Evolutionary conservation across 2,329 filamentous ascomycete genomes (phyloP).

Genomic region (Penicillium fuscoglaucum): DNA sequence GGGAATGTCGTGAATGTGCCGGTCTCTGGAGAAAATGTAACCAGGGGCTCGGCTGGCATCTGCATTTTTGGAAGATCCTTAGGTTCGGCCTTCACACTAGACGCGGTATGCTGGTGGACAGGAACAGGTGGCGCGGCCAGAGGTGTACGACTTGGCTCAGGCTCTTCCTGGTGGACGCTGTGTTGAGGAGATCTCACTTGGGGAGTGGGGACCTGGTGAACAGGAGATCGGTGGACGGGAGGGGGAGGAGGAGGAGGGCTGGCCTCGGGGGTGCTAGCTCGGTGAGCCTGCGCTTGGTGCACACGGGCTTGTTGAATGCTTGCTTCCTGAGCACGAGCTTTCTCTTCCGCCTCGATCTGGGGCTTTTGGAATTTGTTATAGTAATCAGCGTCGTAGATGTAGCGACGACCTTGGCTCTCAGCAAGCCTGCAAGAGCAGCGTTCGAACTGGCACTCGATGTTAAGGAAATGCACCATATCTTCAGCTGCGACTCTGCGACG

Average conservation of each 20-base stretch:
- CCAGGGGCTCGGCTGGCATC: slow-evolving; percentile 35
- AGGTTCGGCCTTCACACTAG: slow-evolving; percentile 20
- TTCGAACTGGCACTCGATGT: slow-evolving; percentile 52
- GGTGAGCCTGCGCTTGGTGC: neutral
- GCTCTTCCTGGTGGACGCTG: slow-evolving; percentile 3
- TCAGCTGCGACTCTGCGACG: slow-evolving; percentile 54
- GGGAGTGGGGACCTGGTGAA: neutral
- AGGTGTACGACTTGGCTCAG: slow-evolving; percentile 22
- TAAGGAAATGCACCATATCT: slow-evolving; percentile 55
- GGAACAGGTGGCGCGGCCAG: slow-evolving; percentile 19
- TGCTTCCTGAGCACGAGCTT: slow-evolving; percentile 10
- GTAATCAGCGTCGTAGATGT: slow-evolving; percentile 43
- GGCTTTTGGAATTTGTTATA: slow-evolving; percentile 25
- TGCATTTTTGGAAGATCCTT: slow-evolving; percentile 23
- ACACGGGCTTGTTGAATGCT: neutral
- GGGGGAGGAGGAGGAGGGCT: slow-evolving; percentile 7
- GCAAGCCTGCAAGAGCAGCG: slow-evolving; percentile 50
- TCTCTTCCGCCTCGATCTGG: slow-evolving; percentile 18
- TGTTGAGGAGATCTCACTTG: neutral
- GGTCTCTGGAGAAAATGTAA: slow-evolving; percentile 46
- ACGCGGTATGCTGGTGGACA: slow-evolving; percentile 4
- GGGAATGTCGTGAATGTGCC: slow-evolving; percentile 46
- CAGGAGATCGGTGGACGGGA: slow-evolving; percentile 2
- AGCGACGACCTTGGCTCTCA: slow-evolving; percentile 42
- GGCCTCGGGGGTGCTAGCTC: slow-evolving; percentile 1